Conservation (phyloP, 2,329 filamentous ascomycete genomes). For the Cytospora schulzeri region DNA sequence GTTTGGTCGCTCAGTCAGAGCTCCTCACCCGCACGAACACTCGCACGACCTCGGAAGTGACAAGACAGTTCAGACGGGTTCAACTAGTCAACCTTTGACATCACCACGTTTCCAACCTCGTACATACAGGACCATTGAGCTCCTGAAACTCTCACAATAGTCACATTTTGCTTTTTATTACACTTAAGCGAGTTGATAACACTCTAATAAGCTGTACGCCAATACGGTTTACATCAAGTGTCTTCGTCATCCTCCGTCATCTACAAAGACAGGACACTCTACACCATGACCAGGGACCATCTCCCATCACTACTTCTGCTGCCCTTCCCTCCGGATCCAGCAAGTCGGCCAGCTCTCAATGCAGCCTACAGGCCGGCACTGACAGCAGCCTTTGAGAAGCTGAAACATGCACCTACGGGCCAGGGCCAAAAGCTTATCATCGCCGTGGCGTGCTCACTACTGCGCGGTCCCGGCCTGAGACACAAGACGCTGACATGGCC, state of each 20-base stretch:
- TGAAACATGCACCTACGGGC: slow-evolving; percentile 44
- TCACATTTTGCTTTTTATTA: not conserved
- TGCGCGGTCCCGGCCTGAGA: slow-evolving; percentile 52
- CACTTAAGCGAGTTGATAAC: not conserved
- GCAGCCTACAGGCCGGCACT: slow-evolving; percentile 64
- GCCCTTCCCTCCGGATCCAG: slow-evolving; percentile 62
- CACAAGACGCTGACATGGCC: slow-evolving; percentile 64
- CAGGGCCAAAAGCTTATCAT: slow-evolving; percentile 45
- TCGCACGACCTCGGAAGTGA: not conserved
- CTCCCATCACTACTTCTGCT: slow-evolving; percentile 62
- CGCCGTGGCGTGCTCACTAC: slow-evolving; percentile 65
- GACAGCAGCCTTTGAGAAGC: slow-evolving; percentile 52
- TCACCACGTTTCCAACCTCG: not conserved
- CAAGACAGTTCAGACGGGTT: not conserved
- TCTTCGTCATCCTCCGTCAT: not conserved
- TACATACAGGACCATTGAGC: not conserved
- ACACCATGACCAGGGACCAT: slow-evolving; percentile 32
- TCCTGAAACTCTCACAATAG: not conserved
- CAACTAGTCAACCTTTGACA: not conserved
- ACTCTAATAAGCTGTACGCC: not conserved
- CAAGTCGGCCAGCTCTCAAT: slow-evolving; percentile 52
- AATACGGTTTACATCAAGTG: not conserved
- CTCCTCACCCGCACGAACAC: not conserved
- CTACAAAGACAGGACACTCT: slow-evolving; percentile 1
- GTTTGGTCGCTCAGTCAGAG: not conserved